Evolutionary conservation across 129 eudicot genomes (phyloP).

Genomic region (Chrysanthemum lavandulifolium): DNA sequence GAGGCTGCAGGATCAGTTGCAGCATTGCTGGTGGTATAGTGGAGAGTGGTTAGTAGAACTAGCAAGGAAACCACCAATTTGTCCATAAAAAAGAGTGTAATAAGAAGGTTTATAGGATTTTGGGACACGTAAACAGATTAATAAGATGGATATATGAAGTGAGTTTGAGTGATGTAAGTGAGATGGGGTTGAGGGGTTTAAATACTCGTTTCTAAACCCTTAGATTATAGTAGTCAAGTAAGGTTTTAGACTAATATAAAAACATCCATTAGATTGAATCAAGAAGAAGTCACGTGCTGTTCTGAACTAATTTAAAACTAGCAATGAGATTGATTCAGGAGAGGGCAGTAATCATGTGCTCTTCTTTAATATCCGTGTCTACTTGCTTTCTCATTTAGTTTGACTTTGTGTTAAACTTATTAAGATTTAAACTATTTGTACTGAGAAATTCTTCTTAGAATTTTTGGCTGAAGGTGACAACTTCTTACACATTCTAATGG

Average conservation of each 20-base stretch:
- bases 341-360: conserved; percentile 26
- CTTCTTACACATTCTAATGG: not conserved
- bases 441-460: not conserved
- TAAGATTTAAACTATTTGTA: not conserved
- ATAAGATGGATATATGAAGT: not conserved
- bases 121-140: conserved; percentile 8
- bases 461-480: not conserved
- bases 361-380: conserved; percentile 24
- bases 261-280: conserved; percentile 12
- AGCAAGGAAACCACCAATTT: conserved; percentile 39
- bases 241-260: conserved; percentile 17
- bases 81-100: conserved; percentile 29
- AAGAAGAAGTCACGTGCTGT: conserved; percentile 22
- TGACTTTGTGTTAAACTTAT: conserved; percentile 20
- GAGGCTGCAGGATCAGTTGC: conserved; percentile 30
- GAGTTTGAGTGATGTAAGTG: conserved; percentile 18
- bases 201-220: conserved; percentile 20
- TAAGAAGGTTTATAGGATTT: not conserved
- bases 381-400: conserved; percentile 9
- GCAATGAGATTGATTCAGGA: conserved; percentile 23
- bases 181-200: conserved; percentile 20
- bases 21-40: conserved; percentile 16
- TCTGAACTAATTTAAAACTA: conserved; percentile 6
- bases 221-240: conserved; percentile 2
- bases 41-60: conserved; percentile 35